Base-by-base conservation (phyloP, 2,329 filamentous ascomycete genomes). In the Aureobasidium lini region DNA sequence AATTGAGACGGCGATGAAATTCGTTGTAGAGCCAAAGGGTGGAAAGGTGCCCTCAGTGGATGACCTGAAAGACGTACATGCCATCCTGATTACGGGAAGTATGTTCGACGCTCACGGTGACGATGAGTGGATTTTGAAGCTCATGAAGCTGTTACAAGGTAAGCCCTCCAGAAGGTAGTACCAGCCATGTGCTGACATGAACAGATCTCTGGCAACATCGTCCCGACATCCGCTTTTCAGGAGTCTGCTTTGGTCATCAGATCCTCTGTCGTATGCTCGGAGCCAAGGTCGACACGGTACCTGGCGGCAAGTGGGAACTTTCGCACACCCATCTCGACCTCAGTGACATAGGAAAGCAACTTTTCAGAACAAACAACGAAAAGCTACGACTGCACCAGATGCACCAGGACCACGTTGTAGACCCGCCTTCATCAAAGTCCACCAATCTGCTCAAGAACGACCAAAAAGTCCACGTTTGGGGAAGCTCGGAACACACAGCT, bases 1-100 rank as follows among this genome's bases (percentile, higher is more conserved):
- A 6, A 75, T 84, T 29, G 77, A 83, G 65, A 82, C 80, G 1
- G 75, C 79, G 28, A 79, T 81, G 66, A 72, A 78, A 39, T 84
- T 80, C 64, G 76, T 84, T 5, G 80, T 84, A 4, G 72, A 78
- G 9, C 54, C 61, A 1, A 53, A 66, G 15, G 60, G 59, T 15
- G 78, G 79, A 3, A 70, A 72, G 9, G 75, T 83, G 16, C 80
- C 80, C 0, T 71, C 70, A 3, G 68, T 71, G 1, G 70, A 76
- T 2, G 80, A 82, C 6, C 78, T 84, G 3, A 65, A 72, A 4
- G 69, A 73, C 10, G 69, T 76, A 18, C 69, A 75, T 59, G 76
- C 75, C 0, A 74, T 79, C 1, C 63, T 79, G 9, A 76, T 79
- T 48, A 78, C 76, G 0, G 76, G 77, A 13, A 76, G 74, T 61